Conservation (phyloP, 257 asterid genomes). For the Pogostemon cablin region DNA sequence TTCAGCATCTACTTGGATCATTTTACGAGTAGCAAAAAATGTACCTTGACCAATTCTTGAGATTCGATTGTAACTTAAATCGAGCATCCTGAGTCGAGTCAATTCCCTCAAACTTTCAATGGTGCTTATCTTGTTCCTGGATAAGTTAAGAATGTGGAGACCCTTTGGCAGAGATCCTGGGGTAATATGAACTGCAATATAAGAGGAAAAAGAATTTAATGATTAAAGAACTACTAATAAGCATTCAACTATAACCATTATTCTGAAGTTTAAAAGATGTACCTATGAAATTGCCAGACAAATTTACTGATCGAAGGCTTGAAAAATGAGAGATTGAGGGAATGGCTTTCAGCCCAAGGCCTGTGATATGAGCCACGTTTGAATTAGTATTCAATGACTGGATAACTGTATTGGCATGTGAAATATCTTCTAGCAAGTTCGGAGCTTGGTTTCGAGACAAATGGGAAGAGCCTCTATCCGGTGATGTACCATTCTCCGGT, state of each 20-base stretch:
- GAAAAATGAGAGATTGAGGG: slow-evolving; percentile 60
- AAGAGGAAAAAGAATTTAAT: slow-evolving; percentile 11
- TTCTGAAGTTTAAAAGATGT: background rate
- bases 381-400: slow-evolving; percentile 71
- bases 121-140: slow-evolving; percentile 73
- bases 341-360: slow-evolving; percentile 60
- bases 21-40: background rate
- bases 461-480: slow-evolving; percentile 36
- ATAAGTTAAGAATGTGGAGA: slow-evolving; percentile 72
- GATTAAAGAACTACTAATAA: background rate
- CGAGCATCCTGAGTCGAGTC: slow-evolving; percentile 72
- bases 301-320: slow-evolving; percentile 74
- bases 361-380: slow-evolving; percentile 73
- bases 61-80: slow-evolving; percentile 83
- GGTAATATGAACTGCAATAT: slow-evolving; percentile 62
- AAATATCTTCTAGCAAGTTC: slow-evolving; percentile 56
- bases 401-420: slow-evolving; percentile 65
- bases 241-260: background rate
- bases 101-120: slow-evolving; percentile 83
- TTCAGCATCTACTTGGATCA: background rate
- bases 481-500: slow-evolving; percentile 41
- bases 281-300: slow-evolving; percentile 82
- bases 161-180: slow-evolving; percentile 84
- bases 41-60: slow-evolving; percentile 83
- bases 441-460: slow-evolving; percentile 23